Percentiles rank a stretch among this genome's conserved stretches.
Evolutionary conservation across 768 basidiomycete genomes (phyloP).

Genomic region (Lyophyllum shimeji): DNA sequence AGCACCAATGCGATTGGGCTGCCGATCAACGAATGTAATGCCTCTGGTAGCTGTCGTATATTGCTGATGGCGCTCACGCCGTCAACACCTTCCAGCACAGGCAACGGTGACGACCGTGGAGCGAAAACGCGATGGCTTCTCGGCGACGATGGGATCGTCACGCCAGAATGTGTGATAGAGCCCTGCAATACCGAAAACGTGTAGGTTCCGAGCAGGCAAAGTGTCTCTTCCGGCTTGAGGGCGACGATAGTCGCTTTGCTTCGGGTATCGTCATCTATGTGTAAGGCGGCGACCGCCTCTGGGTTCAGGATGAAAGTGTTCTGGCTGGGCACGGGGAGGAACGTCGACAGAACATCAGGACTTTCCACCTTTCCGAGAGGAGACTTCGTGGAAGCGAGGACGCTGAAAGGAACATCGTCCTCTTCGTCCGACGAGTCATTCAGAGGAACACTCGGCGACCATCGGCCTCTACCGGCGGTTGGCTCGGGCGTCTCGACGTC

Average conservation of each 20-base stretch:
- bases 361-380: conserved; percentile 8
- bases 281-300: conserved; percentile 34
- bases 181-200: conserved; percentile 62
- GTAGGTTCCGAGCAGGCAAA: conserved; percentile 72
- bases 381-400: conserved; percentile 16
- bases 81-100: conserved; percentile 35
- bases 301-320: conserved; percentile 47
- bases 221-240: conserved; percentile 46
- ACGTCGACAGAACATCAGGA: conserved; percentile 44
- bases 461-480: conserved; percentile 34
- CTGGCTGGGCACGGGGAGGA: conserved; percentile 39
- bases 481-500: conserved; percentile 15
- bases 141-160: conserved; percentile 41
- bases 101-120: conserved; percentile 77
- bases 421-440: conserved; percentile 51
- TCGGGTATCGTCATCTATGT: conserved; percentile 18
- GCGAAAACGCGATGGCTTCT: conserved; percentile 61
- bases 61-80: conserved; percentile 13
- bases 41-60: conserved; percentile 16
- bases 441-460: conserved; percentile 59
- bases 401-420: conserved; percentile 22
- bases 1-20: conserved; percentile 43
- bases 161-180: conserved; percentile 56
- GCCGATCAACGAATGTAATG: conserved; percentile 16
- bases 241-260: conserved; percentile 35